Conservation (phyloP, 176 grass and related monocot genomes). For the Carex scoparia region DNA sequence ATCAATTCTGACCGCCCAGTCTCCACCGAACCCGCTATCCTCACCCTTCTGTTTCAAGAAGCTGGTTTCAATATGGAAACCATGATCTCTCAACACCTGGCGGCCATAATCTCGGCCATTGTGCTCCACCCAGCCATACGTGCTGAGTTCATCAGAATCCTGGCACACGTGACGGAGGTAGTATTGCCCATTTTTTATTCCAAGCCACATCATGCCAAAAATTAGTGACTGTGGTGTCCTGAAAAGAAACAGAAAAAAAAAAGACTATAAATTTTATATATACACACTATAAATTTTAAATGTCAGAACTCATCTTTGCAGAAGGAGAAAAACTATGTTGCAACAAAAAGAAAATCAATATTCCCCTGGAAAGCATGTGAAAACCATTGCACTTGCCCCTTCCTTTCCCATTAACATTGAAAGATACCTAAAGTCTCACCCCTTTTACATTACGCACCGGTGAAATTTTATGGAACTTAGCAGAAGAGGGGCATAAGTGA, state of each 20-base stretch:
- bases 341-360: neutral
- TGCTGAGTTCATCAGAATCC: constrained; percentile 87
- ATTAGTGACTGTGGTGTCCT: constrained; percentile 71
- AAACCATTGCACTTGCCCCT: neutral
- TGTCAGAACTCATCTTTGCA: constrained; percentile 15
- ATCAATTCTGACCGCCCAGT: constrained; percentile 80
- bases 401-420: neutral
- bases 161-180: constrained; percentile 88
- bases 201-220: constrained; percentile 95
- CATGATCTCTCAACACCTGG: constrained; percentile 74
- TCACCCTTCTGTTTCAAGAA: constrained; percentile 90
- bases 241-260: constrained; percentile 38
- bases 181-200: constrained; percentile 75
- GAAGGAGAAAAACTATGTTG: neutral
- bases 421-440: no score
- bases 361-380: neutral
- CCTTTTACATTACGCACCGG: no score
- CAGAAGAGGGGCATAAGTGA: neutral
- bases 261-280: neutral
- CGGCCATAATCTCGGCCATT: constrained; percentile 85
- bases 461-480: neutral
- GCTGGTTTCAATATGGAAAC: constrained; percentile 58
- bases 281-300: neutral
- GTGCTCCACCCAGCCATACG: constrained; percentile 82
- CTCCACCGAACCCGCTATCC: constrained; percentile 77